These are phyloP conservation scores for Gossypium aridum DNA, from an alignment of 441 rosid genomes.

Conservation along the genomic window DNA sequence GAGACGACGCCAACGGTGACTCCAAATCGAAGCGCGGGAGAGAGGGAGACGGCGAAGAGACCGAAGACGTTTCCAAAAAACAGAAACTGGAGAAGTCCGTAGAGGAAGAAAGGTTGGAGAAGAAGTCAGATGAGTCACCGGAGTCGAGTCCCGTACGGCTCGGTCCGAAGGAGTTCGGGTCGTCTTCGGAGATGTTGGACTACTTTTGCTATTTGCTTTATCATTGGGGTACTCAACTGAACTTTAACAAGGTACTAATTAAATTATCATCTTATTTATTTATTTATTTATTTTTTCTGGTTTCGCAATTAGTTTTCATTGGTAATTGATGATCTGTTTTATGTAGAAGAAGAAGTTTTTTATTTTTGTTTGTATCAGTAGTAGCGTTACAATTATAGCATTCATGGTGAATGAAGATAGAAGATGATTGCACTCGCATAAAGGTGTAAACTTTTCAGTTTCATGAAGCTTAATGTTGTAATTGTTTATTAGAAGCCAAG, in stretches of 20 bases:
- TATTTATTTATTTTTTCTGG: too few relatives aligned
- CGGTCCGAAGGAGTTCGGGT: conserved; percentile 76
- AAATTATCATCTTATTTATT: background rate
- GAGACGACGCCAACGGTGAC: conserved; percentile 22
- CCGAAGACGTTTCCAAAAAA: conserved; percentile 19
- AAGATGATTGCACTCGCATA: too few relatives aligned
- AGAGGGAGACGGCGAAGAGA: conserved; percentile 40
- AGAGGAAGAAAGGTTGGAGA: conserved; percentile 14
- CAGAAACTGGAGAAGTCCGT: conserved; percentile 24
- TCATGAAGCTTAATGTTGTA: too few relatives aligned
- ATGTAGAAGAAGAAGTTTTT: too few relatives aligned
- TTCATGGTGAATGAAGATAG: too few relatives aligned
- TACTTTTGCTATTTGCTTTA: conserved; percentile 64
- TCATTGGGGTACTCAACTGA: conserved; percentile 59
- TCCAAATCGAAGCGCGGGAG: conserved; percentile 44
- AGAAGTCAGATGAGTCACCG: background rate
- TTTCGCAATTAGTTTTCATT: too few relatives aligned
- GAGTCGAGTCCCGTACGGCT: conserved; percentile 32
- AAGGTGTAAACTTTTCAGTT: too few relatives aligned
- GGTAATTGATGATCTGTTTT: too few relatives aligned
- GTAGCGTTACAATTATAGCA: too few relatives aligned
- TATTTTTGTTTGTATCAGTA: too few relatives aligned
- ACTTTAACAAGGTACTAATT: conserved; percentile 52
- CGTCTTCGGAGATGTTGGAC: conserved; percentile 71
- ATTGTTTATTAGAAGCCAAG: too few relatives aligned